Conservation (phyloP, 2,329 filamentous ascomycete genomes). For the Daldinia sp. region DNA sequence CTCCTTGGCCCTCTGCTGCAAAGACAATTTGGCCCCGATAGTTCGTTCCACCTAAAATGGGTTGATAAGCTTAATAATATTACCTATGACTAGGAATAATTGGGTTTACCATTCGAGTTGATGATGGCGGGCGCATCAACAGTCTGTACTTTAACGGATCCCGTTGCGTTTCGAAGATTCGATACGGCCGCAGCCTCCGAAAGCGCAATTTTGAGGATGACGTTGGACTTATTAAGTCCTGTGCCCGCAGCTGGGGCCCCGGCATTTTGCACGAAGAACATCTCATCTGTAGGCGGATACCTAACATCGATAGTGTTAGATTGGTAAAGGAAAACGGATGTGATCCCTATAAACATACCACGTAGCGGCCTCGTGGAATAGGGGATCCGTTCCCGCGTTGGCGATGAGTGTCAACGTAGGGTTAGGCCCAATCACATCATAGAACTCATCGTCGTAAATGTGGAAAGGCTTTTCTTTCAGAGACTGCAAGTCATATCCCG, state of each 20-base stretch:
- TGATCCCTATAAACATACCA: constrained; percentile 49
- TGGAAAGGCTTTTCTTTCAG: constrained; percentile 53
- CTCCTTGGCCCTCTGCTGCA: constrained; percentile 59
- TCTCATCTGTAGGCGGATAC: constrained; percentile 57
- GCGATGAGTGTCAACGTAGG: constrained; percentile 61
- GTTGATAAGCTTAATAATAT: neutral
- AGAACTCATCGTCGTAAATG: constrained; percentile 61
- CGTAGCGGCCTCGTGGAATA: constrained; percentile 65
- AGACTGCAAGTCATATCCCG: constrained; percentile 51
- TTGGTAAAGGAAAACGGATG: neutral
- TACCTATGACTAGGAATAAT: too few relatives aligned
- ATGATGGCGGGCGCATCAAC: constrained; percentile 56
- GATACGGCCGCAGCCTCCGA: constrained; percentile 53
- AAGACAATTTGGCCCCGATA: constrained; percentile 60
- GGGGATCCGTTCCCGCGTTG: constrained; percentile 52
- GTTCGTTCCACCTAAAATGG: constrained; percentile 56
- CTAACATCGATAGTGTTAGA: constrained; percentile 35
- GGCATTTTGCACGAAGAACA: constrained; percentile 64
- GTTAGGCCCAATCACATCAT: constrained; percentile 57
- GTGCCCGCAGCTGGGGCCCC: constrained; percentile 57
- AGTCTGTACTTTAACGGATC: constrained; percentile 52
- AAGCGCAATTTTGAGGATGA: constrained; percentile 60
- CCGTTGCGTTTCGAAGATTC: constrained; percentile 49
- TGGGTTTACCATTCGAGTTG: constrained; percentile 58
- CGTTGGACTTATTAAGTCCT: constrained; percentile 57